Percentiles rank a stretch among this genome's conserved stretches.
Evolutionary conservation across 192 early-diverging fungal genomes (phyloP).

Genomic region (Podila minutissima): DNA sequence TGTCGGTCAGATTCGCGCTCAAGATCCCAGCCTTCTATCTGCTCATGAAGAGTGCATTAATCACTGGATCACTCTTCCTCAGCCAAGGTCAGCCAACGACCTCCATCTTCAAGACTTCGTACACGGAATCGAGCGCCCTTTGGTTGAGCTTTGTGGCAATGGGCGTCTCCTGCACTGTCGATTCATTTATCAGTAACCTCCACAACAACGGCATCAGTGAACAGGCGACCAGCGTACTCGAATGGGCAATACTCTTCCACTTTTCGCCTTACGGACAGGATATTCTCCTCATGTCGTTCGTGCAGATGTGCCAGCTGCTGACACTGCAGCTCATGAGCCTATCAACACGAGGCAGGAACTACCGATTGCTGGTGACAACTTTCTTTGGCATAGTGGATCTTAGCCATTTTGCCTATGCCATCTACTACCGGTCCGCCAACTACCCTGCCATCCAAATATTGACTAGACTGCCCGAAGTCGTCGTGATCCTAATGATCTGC

Average conservation of each 20-base stretch:
- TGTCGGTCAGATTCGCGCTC: conserved; percentile 50
- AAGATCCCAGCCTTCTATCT: conserved; percentile 56
- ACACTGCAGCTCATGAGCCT: conserved; percentile 53
- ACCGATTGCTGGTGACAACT: conserved; percentile 51
- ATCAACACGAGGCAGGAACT: conserved; percentile 48
- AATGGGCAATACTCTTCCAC: conserved; percentile 58
- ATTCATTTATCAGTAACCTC: conserved; percentile 48
- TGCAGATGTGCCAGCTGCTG: conserved; percentile 54
- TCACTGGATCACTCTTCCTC: conserved; percentile 35
- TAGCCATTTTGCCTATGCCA: conserved; percentile 49
- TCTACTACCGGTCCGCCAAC: conserved; percentile 33
- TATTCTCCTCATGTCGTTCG: conserved; percentile 53
- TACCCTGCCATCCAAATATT: conserved; percentile 56
- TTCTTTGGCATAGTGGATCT: conserved; percentile 56
- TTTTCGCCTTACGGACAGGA: conserved; percentile 48
- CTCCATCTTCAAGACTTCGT: conserved; percentile 9
- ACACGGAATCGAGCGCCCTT: conserved; percentile 40
- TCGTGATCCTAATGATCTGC: conserved; percentile 53
- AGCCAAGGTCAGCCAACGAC: conserved; percentile 20
- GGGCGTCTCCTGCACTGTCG: conserved; percentile 40
- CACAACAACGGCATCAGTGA: conserved; percentile 32
- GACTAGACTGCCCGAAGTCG: conserved; percentile 55
- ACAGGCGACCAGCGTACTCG: conserved; percentile 54
- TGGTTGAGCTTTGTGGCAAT: conserved; percentile 51
- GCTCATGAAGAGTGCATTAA: conserved; percentile 45